phyloP scores from a whole-genome alignment of 164 flowering plant species.

The Berberis thunbergii region DNA sequence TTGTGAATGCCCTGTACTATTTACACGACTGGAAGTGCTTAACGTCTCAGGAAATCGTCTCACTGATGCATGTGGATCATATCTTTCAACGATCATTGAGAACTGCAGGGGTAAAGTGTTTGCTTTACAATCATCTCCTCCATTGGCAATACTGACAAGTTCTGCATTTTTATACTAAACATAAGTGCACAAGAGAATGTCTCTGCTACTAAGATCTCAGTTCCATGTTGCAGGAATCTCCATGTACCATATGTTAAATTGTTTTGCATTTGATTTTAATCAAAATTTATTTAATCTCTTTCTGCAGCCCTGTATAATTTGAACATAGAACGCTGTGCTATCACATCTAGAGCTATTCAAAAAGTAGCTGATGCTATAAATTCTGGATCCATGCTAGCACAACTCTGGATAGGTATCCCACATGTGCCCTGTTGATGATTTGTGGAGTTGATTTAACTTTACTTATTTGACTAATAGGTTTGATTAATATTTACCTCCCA shows the following conservation, averaged over 20 bases:
- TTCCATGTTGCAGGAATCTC: too few species aligned
- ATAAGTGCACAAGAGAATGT: too few species aligned
- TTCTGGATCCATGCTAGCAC: conserved; percentile 51
- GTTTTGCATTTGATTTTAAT: too few species aligned
- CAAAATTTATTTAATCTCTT: conserved; percentile 2
- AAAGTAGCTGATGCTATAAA: conserved; percentile 71
- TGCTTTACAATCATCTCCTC: too few species aligned
- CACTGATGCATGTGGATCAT: conserved; percentile 90
- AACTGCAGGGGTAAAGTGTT: conserved; percentile 59
- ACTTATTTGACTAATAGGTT: not conserved
- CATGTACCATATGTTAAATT: not conserved
- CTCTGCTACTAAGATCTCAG: too few species aligned
- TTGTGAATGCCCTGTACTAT: conserved; percentile 79
- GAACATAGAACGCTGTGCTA: conserved; percentile 72
- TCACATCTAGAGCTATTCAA: conserved; percentile 90
- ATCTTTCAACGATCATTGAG: conserved; percentile 62
- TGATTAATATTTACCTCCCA: conserved; percentile 4
- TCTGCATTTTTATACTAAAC: too few species aligned
- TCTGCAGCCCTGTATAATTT: conserved; percentile 70
- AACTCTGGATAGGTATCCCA: conserved; percentile 63
- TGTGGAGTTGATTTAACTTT: not conserved
- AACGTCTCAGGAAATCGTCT: conserved; percentile 90
- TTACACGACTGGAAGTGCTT: conserved; percentile 80
- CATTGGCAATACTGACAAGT: too few species aligned
- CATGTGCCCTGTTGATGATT: not conserved